phyloP scores from a whole-genome alignment of 2,329 filamentous ascomycete species.

The Arthrobotrys megalospora region DNA sequence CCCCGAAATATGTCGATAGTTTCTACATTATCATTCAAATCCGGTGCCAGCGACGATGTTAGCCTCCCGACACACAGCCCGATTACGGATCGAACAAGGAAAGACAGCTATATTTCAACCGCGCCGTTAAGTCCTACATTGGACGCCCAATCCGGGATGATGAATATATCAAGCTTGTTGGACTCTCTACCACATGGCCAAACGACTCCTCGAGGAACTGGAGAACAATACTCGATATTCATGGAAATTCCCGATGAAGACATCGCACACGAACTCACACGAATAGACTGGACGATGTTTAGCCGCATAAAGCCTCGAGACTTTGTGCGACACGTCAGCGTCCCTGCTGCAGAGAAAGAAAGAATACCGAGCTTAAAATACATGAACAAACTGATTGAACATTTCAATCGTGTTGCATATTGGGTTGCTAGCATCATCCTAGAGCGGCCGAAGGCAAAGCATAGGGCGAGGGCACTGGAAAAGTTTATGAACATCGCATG shows the following conservation, averaged over 20 bases:
- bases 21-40: conserved; percentile 46
- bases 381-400: conserved; percentile 92
- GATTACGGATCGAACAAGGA: conserved; percentile 30
- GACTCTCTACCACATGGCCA: conserved; percentile 41
- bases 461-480: conserved; percentile 89
- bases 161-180: conserved; percentile 51
- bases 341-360: conserved; percentile 79
- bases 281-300: conserved; percentile 99
- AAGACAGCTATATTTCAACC: conserved; percentile 54
- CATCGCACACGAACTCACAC: conserved; percentile 90
- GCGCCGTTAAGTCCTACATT: conserved; percentile 48
- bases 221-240: conserved; percentile 88
- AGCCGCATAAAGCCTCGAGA: conserved; percentile 93
- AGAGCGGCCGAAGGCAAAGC: conserved; percentile 94
- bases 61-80: conserved; percentile 38
- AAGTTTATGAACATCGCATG: conserved; percentile 93
- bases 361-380: conserved; percentile 84
- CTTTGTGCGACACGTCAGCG: conserved; percentile 89
- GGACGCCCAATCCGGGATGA: conserved; percentile 47
- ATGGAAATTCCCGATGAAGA: conserved; percentile 89
- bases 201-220: conserved; percentile 67
- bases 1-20: conserved; percentile 51
- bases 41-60: conserved; percentile 41
- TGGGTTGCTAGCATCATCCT: conserved; percentile 89
- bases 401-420: conserved; percentile 88